Conservation (phyloP, 306 rosid genomes). For the Vigna nakashimae region DNA sequence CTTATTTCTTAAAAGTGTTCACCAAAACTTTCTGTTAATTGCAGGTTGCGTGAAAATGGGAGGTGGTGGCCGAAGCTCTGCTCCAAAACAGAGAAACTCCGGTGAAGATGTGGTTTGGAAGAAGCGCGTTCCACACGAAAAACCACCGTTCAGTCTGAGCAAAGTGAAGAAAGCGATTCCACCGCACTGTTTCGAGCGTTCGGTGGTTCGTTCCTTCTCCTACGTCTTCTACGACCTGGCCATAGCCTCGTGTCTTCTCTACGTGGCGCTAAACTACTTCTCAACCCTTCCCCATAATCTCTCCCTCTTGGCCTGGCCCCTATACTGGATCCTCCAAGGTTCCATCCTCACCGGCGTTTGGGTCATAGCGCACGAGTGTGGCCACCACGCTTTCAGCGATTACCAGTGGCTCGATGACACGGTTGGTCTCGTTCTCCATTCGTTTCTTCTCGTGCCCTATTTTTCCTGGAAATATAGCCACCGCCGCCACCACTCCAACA, state of each 20-base stretch:
- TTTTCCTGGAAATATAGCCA: slow-evolving; percentile 92
- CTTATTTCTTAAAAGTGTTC: too few relatives aligned
- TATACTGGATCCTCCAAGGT: slow-evolving; percentile 67
- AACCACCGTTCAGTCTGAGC: slow-evolving; percentile 70
- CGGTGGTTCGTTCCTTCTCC: slow-evolving; percentile 67
- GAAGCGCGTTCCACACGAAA: slow-evolving; percentile 65
- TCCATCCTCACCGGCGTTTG: slow-evolving; percentile 75
- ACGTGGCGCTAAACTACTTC: slow-evolving; percentile 59
- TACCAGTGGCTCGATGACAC: slow-evolving; percentile 76
- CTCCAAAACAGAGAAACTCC: slow-evolving; percentile 38
- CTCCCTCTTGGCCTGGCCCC: slow-evolving; percentile 64
- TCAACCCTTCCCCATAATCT: slow-evolving; percentile 50
- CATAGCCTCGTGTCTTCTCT: slow-evolving; percentile 50
- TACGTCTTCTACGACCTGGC: slow-evolving; percentile 63
- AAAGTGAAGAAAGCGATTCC: slow-evolving; percentile 77
- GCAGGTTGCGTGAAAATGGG: slow-evolving; percentile 65
- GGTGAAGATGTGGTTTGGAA: background rate
- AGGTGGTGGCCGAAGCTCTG: slow-evolving; percentile 67
- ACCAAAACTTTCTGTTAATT: background rate
- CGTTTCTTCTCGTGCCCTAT: slow-evolving; percentile 71
- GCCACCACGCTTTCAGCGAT: slow-evolving; percentile 64
- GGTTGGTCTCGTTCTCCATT: slow-evolving; percentile 74
- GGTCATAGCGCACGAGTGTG: slow-evolving; percentile 80
- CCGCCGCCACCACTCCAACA: slow-evolving; percentile 89
- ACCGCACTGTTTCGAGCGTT: slow-evolving; percentile 78